phyloP scores from a whole-genome alignment of 225 moss, liverwort and hornwort species.

The Anthoceros angustus region DNA sequence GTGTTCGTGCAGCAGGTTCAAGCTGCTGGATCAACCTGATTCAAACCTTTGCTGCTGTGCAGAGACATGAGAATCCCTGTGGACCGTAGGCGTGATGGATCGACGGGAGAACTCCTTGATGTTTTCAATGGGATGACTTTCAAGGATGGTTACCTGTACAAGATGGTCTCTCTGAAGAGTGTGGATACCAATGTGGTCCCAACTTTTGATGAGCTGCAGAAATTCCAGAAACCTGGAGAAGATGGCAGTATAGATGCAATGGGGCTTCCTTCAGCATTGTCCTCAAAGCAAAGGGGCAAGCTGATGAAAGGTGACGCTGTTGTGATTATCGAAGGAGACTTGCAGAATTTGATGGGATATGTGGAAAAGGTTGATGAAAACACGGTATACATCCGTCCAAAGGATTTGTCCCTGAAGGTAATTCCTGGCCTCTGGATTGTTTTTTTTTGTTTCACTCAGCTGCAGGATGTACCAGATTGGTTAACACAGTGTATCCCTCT shows the following conservation, averaged over 20 bases:
- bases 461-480: background rate
- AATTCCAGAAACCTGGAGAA: constrained; percentile 90
- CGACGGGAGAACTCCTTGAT: constrained; percentile 86
- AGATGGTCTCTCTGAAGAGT: constrained; percentile 68
- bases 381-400: constrained; percentile 58
- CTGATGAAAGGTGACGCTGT: constrained; percentile 93
- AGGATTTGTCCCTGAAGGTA: constrained; percentile 51
- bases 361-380: constrained; percentile 94
- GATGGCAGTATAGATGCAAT: constrained; percentile 56
- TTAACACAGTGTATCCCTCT: background rate
- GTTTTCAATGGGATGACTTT: constrained; percentile 87
- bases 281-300: constrained; percentile 54
- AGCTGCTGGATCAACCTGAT: background rate
- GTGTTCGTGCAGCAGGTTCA: background rate
- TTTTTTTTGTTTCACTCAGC: background rate
- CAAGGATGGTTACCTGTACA: constrained; percentile 91
- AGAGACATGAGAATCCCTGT: constrained; percentile 91
- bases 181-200: constrained; percentile 88
- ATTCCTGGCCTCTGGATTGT: constrained; percentile 3
- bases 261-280: constrained; percentile 57
- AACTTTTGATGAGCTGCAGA: constrained; percentile 78
- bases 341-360: constrained; percentile 71
- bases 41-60: constrained; percentile 4
- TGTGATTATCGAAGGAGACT: constrained; percentile 77
- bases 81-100: constrained; percentile 75